Evolutionary conservation across 1,284 basidiomycete genomes (phyloP).

Genomic region (Ceratobasidium sp.): DNA sequence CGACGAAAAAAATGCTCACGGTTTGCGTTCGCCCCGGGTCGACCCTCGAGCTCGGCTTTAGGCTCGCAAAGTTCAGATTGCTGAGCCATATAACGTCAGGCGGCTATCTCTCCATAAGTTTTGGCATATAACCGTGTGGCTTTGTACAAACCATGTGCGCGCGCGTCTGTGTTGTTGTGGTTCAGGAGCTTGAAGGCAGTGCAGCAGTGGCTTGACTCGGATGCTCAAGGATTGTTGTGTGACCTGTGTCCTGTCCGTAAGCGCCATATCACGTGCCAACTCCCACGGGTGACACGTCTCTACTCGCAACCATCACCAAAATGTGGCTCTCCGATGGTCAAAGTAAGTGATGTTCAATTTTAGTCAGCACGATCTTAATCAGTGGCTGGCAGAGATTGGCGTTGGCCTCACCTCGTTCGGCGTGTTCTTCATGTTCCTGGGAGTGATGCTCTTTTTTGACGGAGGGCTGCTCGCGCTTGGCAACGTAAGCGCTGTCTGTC

Average conservation of each 20-base stretch:
- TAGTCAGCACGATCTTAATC: not conserved
- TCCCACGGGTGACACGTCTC: conserved; percentile 35
- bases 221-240: too few relatives aligned
- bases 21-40: too few relatives aligned
- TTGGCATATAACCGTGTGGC: too few relatives aligned
- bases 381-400: conserved; percentile 78
- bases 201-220: too few relatives aligned
- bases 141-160: too few relatives aligned
- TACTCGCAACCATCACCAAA: conserved; percentile 25
- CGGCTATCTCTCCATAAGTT: too few relatives aligned
- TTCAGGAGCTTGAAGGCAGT: too few relatives aligned
- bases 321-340: conserved; percentile 44
- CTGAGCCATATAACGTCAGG: not conserved
- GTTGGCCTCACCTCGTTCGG: conserved; percentile 98
- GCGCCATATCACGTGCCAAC: conserved; percentile 3
- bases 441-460: conserved; percentile 96
- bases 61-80: conserved; percentile 5
- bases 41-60: not conserved
- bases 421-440: conserved; percentile 93
- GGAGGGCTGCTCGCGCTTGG: conserved; percentile 95
- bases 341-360: conserved; percentile 29
- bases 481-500: conserved; percentile 74
- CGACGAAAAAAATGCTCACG: too few relatives aligned
- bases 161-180: too few relatives aligned
- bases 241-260: too few relatives aligned